Evolutionary conservation across 2,329 filamentous ascomycete species (phyloP).

Genomic region (Colletotrichum tabaci): DNA sequence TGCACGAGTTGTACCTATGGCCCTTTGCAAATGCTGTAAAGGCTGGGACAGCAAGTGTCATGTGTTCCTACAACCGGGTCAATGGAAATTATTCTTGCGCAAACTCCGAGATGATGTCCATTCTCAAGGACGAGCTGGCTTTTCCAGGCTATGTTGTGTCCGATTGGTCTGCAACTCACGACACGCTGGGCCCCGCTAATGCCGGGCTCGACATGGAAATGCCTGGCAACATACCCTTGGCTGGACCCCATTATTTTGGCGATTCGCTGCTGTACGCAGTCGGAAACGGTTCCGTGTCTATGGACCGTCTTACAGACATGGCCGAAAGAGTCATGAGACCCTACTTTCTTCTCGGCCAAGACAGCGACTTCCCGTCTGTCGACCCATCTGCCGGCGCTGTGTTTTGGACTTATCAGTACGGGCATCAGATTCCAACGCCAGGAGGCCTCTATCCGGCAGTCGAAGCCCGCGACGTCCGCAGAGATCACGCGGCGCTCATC

Average conservation of each 20-base stretch:
- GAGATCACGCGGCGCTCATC: conserved; percentile 68
- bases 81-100: conserved; percentile 65
- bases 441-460: conserved; percentile 30
- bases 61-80: conserved; percentile 81
- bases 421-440: not conserved
- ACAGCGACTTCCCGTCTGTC: no score
- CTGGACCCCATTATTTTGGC: no score
- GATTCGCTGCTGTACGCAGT: no score
- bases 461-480: conserved; percentile 56
- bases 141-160: conserved; percentile 81
- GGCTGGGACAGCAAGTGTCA: conserved; percentile 79
- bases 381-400: no score
- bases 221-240: no score
- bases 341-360: no score
- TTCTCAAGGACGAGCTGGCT: conserved; percentile 82
- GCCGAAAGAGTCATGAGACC: no score
- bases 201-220: no score
- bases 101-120: conserved; percentile 75
- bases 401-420: no score
- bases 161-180: conserved; percentile 39
- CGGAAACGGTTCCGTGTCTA: no score
- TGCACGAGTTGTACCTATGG: conserved; percentile 78
- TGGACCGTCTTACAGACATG: no score
- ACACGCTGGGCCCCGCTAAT: no score
- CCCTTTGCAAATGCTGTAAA: conserved; percentile 81